These are phyloP conservation scores for Knoxia roxburghii DNA, from an alignment of 257 asterid genomes.

Conservation along the genomic window DNA sequence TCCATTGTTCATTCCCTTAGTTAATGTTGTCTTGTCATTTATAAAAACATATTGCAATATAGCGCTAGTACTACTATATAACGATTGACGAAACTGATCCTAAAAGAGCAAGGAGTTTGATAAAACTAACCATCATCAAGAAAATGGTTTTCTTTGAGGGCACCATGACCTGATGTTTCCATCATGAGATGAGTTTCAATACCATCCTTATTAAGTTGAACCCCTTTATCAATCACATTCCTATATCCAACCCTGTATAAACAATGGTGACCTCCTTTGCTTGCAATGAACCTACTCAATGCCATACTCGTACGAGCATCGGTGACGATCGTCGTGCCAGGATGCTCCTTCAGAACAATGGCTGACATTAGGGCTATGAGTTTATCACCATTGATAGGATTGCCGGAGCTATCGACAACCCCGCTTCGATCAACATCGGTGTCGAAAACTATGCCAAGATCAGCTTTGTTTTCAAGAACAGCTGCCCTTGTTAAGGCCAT, in stretches of 20 bases:
- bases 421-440: constrained; percentile 93
- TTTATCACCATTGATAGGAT: constrained; percentile 75
- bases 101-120: neutral
- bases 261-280: constrained; percentile 68
- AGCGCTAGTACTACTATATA: too few relatives aligned
- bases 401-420: constrained; percentile 66
- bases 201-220: constrained; percentile 54
- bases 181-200: constrained; percentile 86
- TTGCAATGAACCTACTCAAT: constrained; percentile 49
- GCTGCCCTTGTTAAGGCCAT: constrained; percentile 78
- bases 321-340: constrained; percentile 65
- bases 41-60: too few relatives aligned
- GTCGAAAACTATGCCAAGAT: constrained; percentile 86
- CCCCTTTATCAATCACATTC: constrained; percentile 89
- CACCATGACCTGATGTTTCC: constrained; percentile 94
- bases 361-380: constrained; percentile 83
- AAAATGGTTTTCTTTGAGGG: constrained; percentile 73
- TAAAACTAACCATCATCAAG: constrained; percentile 73
- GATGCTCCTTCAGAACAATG: constrained; percentile 70
- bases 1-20: too few relatives aligned
- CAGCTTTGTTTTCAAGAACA: constrained; percentile 62
- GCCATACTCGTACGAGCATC: constrained; percentile 88
- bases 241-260: constrained; percentile 82
- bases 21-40: too few relatives aligned
- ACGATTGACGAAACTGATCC: too few relatives aligned